These are phyloP conservation scores for Cercophora scortea DNA, from an alignment of 495 filamentous ascomycete genomes.

Conservation along the genomic window DNA sequence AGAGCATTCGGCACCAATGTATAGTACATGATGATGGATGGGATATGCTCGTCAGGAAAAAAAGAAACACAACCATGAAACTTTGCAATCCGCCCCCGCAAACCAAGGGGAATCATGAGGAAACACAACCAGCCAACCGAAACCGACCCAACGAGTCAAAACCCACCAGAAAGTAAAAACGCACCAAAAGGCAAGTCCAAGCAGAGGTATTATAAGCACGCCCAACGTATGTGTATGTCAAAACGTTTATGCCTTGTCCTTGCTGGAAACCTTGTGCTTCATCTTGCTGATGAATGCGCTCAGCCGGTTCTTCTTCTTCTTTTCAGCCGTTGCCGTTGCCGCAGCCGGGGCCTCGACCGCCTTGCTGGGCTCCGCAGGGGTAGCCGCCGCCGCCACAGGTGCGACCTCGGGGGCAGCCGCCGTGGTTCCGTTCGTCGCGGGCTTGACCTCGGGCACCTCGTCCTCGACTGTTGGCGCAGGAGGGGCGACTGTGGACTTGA, in stretches of 20 bases:
- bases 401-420: conserved; percentile 9
- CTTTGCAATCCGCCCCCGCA: conserved; percentile 6
- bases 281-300: conserved; percentile 50
- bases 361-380: conserved; percentile 10
- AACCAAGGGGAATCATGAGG: conserved; percentile 32
- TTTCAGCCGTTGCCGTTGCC: conserved; percentile 26
- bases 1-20: too few species aligned
- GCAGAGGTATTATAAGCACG: not conserved
- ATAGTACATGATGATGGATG: too few species aligned
- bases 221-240: not conserved
- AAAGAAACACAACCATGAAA: conserved; percentile 11
- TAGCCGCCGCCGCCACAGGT: conserved; percentile 11
- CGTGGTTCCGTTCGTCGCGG: conserved; percentile 15
- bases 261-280: conserved; percentile 44
- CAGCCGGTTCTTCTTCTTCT: conserved; percentile 54
- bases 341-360: conserved; percentile 11
- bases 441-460: not conserved
- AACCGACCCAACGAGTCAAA: not conserved
- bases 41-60: not conserved
- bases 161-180: conserved; percentile 2
- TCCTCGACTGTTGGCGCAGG: not conserved
- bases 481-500: not conserved
- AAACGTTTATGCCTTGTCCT: conserved; percentile 16
- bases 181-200: conserved; percentile 4
- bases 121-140: conserved; percentile 1